A percentile compares a stretch with the other conserved stretches of the same genome.
These are phyloP conservation scores for Noccaea bulbosa DNA, from an alignment of 345 rosid genomes.

Conservation along the genomic window DNA sequence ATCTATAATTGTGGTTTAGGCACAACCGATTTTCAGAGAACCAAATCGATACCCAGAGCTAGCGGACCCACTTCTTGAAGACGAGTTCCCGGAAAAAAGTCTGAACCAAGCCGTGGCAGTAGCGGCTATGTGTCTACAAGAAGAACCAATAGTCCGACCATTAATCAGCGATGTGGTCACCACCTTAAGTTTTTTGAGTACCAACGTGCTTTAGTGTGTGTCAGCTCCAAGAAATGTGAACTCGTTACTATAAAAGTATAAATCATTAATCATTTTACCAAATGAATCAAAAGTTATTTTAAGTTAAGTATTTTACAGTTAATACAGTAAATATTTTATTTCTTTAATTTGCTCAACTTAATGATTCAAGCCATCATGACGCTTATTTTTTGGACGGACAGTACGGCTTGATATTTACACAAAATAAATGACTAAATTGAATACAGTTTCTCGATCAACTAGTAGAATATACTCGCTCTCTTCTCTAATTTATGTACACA, in stretches of 20 bases:
- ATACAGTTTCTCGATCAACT: no score
- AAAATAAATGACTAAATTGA: no score
- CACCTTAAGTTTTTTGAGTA: constrained; percentile 63
- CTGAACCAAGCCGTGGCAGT: constrained; percentile 72
- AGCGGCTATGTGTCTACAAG: constrained; percentile 85
- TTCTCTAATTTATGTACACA: no score
- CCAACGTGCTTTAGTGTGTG: constrained; percentile 6
- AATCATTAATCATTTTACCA: not conserved
- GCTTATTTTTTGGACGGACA: no score
- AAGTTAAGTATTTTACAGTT: no score
- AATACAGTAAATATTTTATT: no score
- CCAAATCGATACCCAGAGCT: constrained; percentile 55
- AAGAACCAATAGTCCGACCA: constrained; percentile 67
- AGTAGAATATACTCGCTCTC: no score
- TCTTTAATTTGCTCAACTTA: no score
- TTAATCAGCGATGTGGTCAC: constrained; percentile 68
- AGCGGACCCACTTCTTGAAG: constrained; percentile 63
- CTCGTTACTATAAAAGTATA: constrained; percentile 7
- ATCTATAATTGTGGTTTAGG: constrained; percentile 47
- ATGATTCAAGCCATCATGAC: no score
- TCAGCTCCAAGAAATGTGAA: constrained; percentile 6
- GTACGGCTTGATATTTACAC: no score
- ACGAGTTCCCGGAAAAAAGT: constrained; percentile 54
- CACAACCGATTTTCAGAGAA: constrained; percentile 66
- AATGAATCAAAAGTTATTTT: not conserved